A percentile compares a stretch with the other conserved stretches of the same genome.
These are phyloP conservation scores for Fragaria ananassa DNA, from an alignment of 306 rosid genomes.

Conservation along the genomic window DNA sequence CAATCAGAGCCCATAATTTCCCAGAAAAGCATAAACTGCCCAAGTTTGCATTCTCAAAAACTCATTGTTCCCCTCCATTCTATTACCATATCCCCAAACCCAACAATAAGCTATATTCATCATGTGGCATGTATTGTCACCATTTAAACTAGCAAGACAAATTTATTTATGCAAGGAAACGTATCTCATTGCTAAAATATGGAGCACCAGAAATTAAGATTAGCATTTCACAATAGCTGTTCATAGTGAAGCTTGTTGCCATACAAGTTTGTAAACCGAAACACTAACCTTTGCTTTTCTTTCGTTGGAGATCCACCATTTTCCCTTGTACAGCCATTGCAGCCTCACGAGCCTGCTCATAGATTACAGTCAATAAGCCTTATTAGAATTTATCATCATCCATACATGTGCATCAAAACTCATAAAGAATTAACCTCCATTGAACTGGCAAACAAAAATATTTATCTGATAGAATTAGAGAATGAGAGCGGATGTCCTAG, in stretches of 20 bases:
- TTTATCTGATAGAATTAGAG: neutral
- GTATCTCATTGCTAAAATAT: neutral
- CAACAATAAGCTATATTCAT: neutral
- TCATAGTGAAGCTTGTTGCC: neutral
- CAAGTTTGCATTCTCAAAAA: neutral
- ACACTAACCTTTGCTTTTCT: conserved; percentile 83
- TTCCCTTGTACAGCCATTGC: conserved; percentile 83
- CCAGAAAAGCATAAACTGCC: neutral
- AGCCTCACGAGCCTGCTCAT: conserved; percentile 91
- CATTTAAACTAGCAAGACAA: neutral
- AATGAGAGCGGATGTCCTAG: neutral
- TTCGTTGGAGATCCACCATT: conserved; percentile 89
- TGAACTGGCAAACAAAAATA: neutral
- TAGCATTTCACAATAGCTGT: neutral
- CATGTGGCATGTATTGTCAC: neutral
- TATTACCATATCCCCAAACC: neutral
- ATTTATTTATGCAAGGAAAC: neutral
- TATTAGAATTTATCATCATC: neutral
- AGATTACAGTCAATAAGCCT: conserved; percentile 14
- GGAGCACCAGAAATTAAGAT: neutral
- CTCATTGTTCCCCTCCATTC: neutral
- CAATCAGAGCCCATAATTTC: neutral
- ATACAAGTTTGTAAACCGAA: neutral
- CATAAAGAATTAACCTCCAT: neutral
- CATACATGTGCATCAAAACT: neutral